A percentile compares a stretch with the other conserved stretches of the same genome.
Conservation (phyloP, 2,329 filamentous ascomycete species). For the Stachybotrys chlorohalonatus region DNA sequence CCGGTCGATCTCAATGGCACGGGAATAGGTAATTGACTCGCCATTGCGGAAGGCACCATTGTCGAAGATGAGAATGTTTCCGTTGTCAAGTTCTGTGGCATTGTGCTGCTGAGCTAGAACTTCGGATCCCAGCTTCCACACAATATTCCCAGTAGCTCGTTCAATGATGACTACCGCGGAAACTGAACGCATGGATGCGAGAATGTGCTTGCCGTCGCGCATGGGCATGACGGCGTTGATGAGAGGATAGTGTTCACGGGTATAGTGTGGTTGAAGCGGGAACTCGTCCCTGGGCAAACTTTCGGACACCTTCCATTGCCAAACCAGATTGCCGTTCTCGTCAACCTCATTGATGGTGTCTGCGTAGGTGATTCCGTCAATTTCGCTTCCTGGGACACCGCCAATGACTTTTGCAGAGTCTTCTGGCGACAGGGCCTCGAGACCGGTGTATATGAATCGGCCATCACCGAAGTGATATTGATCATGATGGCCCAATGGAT, state of each 20-base stretch:
- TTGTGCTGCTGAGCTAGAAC: constrained; percentile 20
- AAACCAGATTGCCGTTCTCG: constrained; percentile 10
- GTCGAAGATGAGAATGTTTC: constrained; percentile 21
- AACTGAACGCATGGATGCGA: constrained; percentile 17
- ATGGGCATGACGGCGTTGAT: constrained; percentile 19
- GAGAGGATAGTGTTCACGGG: constrained; percentile 19
- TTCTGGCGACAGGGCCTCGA: constrained; percentile 14
- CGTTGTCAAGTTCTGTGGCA: constrained; percentile 17
- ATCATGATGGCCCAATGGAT: constrained; percentile 17
- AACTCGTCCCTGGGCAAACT: constrained; percentile 14
- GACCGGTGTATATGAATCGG: constrained; percentile 14
- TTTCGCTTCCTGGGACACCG: constrained; percentile 14
- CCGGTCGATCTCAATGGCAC: constrained; percentile 15
- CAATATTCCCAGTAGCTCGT: constrained; percentile 14
- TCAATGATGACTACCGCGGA: constrained; percentile 19
- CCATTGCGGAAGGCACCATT: constrained; percentile 17
- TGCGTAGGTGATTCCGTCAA: constrained; percentile 16
- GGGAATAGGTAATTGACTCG: constrained; percentile 18
- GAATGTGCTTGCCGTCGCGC: constrained; percentile 16
- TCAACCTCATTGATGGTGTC: constrained; percentile 20
- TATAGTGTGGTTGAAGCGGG: constrained; percentile 19
- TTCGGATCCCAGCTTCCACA: constrained; percentile 14
- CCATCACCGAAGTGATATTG: constrained; percentile 19
- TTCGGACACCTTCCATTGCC: constrained; percentile 20
- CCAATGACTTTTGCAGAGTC: constrained; percentile 17